These are phyloP conservation scores for Phytopythium mirpurense DNA, from an alignment of 352 stramenopile genomes.

Conservation along the genomic window DNA sequence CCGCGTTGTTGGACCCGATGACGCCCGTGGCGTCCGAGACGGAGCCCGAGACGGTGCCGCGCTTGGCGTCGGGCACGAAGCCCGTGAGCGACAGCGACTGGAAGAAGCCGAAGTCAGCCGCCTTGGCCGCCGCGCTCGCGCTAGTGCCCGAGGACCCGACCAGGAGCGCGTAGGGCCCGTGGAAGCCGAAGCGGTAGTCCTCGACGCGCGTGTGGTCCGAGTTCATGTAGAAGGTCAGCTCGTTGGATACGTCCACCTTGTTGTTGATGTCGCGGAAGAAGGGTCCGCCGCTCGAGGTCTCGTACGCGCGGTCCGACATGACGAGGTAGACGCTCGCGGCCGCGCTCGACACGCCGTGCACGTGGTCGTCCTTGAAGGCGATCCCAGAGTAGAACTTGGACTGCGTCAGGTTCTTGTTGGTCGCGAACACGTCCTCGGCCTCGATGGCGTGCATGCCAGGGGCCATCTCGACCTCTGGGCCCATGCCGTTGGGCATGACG, in stretches of 20 bases:
- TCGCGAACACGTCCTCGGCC: slow-evolving; percentile 28
- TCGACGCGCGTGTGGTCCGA: slow-evolving; percentile 50
- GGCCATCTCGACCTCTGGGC: slow-evolving; percentile 25
- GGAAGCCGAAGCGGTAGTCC: slow-evolving; percentile 50
- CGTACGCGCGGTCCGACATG: slow-evolving; percentile 37
- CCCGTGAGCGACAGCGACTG: slow-evolving; percentile 33
- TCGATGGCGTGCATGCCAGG: slow-evolving; percentile 28
- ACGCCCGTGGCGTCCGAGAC: slow-evolving; percentile 28
- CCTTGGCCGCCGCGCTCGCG: slow-evolving; percentile 10
- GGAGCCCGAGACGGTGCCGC: slow-evolving; percentile 24
- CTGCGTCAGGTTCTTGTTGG: slow-evolving; percentile 23
- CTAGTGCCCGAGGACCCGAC: slow-evolving; percentile 24
- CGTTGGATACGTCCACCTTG: slow-evolving; percentile 41
- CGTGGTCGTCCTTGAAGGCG: slow-evolving; percentile 27
- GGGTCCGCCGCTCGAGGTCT: slow-evolving; percentile 37
- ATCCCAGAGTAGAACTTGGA: slow-evolving; percentile 40
- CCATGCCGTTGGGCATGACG: slow-evolving; percentile 28
- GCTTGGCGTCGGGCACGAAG: slow-evolving; percentile 26
- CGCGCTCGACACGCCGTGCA: slow-evolving; percentile 33
- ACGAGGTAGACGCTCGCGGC: slow-evolving; percentile 44
- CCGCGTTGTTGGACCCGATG: slow-evolving; percentile 11
- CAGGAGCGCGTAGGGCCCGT: slow-evolving; percentile 44
- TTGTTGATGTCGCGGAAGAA: slow-evolving; percentile 68
- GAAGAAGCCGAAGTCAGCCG: slow-evolving; percentile 43
- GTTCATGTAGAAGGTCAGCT: slow-evolving; percentile 56